Evolutionary conservation across 2,329 filamentous ascomycete genomes (phyloP).

Genomic region (Hymenoscyphus linearis): DNA sequence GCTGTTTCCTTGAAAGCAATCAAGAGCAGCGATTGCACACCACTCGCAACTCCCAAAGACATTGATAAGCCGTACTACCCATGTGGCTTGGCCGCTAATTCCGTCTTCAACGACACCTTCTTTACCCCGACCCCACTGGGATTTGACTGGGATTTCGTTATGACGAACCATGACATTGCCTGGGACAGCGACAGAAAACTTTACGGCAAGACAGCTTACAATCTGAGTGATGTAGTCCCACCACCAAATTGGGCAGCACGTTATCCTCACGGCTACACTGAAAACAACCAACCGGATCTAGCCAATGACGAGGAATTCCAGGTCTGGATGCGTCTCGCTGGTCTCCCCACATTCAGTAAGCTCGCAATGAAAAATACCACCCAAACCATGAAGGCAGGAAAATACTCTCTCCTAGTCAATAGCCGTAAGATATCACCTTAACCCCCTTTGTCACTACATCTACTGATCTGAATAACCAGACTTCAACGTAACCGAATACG

Average conservation of each 20-base stretch:
- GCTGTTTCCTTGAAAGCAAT: slow-evolving; percentile 57
- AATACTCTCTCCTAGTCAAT: slow-evolving; percentile 70
- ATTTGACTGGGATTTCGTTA: slow-evolving; percentile 53
- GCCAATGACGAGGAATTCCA: slow-evolving; percentile 79
- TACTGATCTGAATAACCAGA: slow-evolving; percentile 43
- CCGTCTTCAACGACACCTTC: slow-evolving; percentile 93
- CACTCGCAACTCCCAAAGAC: slow-evolving; percentile 55
- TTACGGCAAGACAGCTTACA: slow-evolving; percentile 67
- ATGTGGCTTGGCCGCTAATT: slow-evolving; percentile 94
- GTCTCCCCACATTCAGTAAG: slow-evolving; percentile 91
- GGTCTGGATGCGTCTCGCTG: slow-evolving; percentile 98
- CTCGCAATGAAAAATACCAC: slow-evolving; percentile 78
- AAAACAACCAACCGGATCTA: slow-evolving; percentile 59
- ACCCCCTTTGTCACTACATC: neutral
- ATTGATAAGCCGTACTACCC: slow-evolving; percentile 75
- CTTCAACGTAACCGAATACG: slow-evolving; percentile 73
- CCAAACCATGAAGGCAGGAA: slow-evolving; percentile 60
- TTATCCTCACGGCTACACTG: slow-evolving; percentile 67
- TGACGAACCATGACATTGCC: slow-evolving; percentile 75
- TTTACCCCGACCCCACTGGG: slow-evolving; percentile 58
- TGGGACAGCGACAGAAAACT: slow-evolving; percentile 80
- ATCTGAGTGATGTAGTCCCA: slow-evolving; percentile 54
- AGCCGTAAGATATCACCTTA: slow-evolving; percentile 57
- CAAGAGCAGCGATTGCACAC: slow-evolving; percentile 65
- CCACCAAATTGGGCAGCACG: slow-evolving; percentile 79